A percentile compares a stretch with the other conserved stretches of the same genome.
These are phyloP conservation scores for Quambalaria eucalypti DNA, from an alignment of 1,284 basidiomycete species.

Conservation along the genomic window DNA sequence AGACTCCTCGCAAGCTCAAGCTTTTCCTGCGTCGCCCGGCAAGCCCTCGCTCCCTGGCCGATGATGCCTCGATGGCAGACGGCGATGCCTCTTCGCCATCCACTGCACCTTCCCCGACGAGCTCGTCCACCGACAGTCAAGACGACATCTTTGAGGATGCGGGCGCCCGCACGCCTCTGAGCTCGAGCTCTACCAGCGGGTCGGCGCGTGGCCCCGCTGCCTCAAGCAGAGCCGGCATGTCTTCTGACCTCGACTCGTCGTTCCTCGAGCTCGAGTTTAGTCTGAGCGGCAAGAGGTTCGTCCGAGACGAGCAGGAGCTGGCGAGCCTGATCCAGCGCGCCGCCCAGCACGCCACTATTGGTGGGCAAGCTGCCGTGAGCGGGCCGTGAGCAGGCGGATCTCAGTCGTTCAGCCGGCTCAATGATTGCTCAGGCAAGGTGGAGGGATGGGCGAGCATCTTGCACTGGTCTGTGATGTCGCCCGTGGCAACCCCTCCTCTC, in stretches of 20 bases:
- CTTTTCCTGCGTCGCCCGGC: neutral
- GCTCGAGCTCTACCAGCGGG: neutral
- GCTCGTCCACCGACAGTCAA: neutral
- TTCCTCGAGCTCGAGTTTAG: neutral
- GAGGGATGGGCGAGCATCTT: too few relatives aligned
- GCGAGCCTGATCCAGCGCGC: neutral
- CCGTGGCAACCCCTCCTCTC: too few relatives aligned
- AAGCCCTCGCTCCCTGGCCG: neutral
- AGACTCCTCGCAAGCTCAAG: neutral
- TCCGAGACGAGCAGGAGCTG: neutral
- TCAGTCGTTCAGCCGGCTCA: too few relatives aligned
- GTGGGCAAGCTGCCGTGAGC: too few relatives aligned
- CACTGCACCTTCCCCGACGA: neutral
- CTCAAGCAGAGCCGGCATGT: neutral
- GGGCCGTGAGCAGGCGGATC: too few relatives aligned
- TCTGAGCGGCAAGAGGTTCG: neutral
- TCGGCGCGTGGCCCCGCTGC: neutral
- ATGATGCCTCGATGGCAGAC: neutral
- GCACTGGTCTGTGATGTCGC: too few relatives aligned
- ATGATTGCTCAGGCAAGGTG: too few relatives aligned
- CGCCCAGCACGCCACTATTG: neutral
- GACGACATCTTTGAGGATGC: constrained; percentile 1
- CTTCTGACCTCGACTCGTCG: neutral
- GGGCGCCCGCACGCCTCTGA: neutral
- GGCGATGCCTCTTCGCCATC: neutral